Evolutionary conservation across 2,329 filamentous ascomycete genomes (phyloP), one percentile per base, ranked within the genome.

Genomic region (Septoria petroselini): DNA sequence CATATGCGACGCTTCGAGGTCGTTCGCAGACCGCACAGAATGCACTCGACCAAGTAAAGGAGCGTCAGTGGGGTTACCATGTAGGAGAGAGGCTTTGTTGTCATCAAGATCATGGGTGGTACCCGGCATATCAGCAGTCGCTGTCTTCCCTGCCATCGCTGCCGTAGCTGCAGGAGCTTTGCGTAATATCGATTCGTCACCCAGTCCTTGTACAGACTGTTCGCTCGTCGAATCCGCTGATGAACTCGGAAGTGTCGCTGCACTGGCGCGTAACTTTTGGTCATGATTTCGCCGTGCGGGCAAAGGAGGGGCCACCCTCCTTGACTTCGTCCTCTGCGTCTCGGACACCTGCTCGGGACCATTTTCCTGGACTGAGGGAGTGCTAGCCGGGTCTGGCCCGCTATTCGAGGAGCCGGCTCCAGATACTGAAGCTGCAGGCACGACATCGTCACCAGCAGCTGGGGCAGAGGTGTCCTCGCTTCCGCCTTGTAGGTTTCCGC

Each of bases 291-390:
- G 41, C 5, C 54, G 48, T 12, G 48, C 49, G n/a, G 54, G 52
- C 7, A 53, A 29, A 15, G 52, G 50, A 9, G 55, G 55, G 14
- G 50, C 43, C 3, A 38, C 14, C 15, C 41, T 49, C 15, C 23
- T 30, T 2, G 21, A 17, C 6, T 19, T 11, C n/a, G 21, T 21
- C 21, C 21, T 12, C 18, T 9, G 12, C 4, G n/a, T 38, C 8
- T 15, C 15, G n/a, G 15, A 19, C 12, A 27, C 35, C 5, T 14
- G n/a, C 15, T 37, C 23, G 12, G 35, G 19, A 2, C 6, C 4
- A 15, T 35, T 15, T 14, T 35, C n/a, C 4, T 15, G n/a, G 33
- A 8, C 33, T n/a, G n/a, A n/a, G n/a, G n/a, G n/a, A n/a, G n/a
- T n/a, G n/a, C n/a, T n/a, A n/a, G n/a, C n/a, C n/a, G n/a, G n/a